phyloP scores from a whole-genome alignment of 495 filamentous ascomycete genomes.

The Aspergillus leporis region DNA sequence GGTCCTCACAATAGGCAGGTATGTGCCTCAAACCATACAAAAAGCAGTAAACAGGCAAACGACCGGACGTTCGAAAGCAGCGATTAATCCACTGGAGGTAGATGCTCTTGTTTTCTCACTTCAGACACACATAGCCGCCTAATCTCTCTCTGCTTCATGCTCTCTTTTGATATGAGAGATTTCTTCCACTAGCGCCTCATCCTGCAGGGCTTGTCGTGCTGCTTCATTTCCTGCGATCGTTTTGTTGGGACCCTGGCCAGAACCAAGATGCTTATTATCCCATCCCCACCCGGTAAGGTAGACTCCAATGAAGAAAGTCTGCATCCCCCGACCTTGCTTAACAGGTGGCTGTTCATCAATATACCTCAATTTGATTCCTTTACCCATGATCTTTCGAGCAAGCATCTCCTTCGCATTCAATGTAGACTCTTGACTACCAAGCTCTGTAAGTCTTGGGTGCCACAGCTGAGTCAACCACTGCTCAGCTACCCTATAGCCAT shows the following conservation, averaged over 20 bases:
- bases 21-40: no score
- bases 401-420: slow-evolving; percentile 55
- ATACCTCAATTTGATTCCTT: slow-evolving; percentile 67
- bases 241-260: slow-evolving; percentile 68
- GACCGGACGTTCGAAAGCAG: no score
- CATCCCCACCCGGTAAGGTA: slow-evolving; percentile 76
- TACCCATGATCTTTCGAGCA: slow-evolving; percentile 54
- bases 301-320: slow-evolving; percentile 67
- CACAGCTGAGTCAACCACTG: slow-evolving; percentile 73
- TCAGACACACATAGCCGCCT: not conserved
- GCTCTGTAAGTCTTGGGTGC: slow-evolving; percentile 45
- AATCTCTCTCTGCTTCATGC: not conserved
- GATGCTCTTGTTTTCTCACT: no score
- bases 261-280: slow-evolving; percentile 61
- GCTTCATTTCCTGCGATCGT: slow-evolving; percentile 72
- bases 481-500: slow-evolving; percentile 60
- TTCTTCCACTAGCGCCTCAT: slow-evolving; percentile 56
- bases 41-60: no score
- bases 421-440: slow-evolving; percentile 39
- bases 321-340: slow-evolving; percentile 56
- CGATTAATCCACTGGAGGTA: no score
- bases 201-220: slow-evolving; percentile 63
- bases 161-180: slow-evolving; percentile 29
- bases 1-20: no score
- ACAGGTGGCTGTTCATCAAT: slow-evolving; percentile 52